A percentile compares a stretch with the other conserved stretches of the same genome.
phyloP scores from a whole-genome alignment of 2,329 filamentous ascomycete species.

The Bipolaris victoriae region DNA sequence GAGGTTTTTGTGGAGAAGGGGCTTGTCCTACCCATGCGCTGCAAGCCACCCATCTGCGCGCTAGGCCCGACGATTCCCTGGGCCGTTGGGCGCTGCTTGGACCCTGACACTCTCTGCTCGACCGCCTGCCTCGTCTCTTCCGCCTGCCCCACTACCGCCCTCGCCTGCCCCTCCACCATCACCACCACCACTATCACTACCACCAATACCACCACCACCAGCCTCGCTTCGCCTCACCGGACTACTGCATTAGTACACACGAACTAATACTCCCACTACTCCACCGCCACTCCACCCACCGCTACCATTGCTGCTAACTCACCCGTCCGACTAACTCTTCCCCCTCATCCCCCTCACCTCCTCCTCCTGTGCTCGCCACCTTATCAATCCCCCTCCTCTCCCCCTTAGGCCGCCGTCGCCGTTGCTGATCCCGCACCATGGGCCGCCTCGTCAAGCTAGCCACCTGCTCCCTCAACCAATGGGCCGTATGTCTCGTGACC shows the following conservation, averaged over 20 bases:
- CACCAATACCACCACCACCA: neutral
- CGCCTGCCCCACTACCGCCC: neutral
- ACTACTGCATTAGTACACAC: no score
- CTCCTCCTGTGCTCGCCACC: neutral
- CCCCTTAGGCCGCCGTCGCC: neutral
- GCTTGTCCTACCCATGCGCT: conserved; percentile 6
- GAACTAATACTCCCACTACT: neutral
- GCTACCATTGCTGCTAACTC: neutral
- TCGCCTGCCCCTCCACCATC: neutral
- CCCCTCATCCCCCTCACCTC: neutral
- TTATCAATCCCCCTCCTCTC: neutral
- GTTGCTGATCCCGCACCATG: conserved; percentile 8
- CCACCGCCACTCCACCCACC: neutral
- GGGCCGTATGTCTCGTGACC: conserved; percentile 17
- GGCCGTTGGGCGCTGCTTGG: neutral
- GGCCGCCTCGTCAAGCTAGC: conserved; percentile 35
- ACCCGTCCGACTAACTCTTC: no score
- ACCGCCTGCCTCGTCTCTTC: neutral
- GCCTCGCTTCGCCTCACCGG: no score
- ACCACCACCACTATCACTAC: neutral
- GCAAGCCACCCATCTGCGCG: conserved; percentile 5
- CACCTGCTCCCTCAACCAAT: conserved; percentile 41
- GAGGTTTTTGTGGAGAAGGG: conserved; percentile 12
- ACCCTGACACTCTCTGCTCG: neutral
- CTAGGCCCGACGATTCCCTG: conserved; percentile 1